A percentile compares a stretch with the other conserved stretches of the same genome.
Evolutionary conservation across 306 rosid species (phyloP).

Genomic region (Prunus mume): DNA sequence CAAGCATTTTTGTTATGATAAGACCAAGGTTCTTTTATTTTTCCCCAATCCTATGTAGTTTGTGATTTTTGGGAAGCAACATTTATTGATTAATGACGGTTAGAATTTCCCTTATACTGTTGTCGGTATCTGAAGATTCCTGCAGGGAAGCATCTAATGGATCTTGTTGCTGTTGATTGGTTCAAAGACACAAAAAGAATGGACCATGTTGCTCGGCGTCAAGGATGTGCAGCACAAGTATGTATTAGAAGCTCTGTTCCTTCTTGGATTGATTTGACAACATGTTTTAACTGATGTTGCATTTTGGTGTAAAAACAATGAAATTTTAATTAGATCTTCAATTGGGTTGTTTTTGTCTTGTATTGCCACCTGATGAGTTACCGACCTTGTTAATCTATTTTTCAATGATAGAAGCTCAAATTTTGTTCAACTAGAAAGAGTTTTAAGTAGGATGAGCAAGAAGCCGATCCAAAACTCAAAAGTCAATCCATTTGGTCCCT

Average conservation of each 20-base stretch:
- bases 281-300: not conserved
- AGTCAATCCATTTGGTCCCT: not conserved
- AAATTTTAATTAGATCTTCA: not conserved
- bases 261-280: not conserved
- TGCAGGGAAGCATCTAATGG: slow-evolving; percentile 94
- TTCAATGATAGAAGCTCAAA: not conserved
- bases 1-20: slow-evolving; percentile 81
- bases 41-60: not conserved
- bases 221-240: slow-evolving; percentile 96
- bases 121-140: slow-evolving; percentile 56
- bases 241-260: slow-evolving; percentile 21
- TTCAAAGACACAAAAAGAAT: slow-evolving; percentile 94
- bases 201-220: slow-evolving; percentile 94
- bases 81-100: slow-evolving; percentile 2
- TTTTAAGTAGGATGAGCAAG: not conserved
- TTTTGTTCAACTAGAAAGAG: too few relatives aligned
- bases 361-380: not conserved
- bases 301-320: not conserved
- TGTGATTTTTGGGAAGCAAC: slow-evolving; percentile 3
- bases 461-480: not conserved
- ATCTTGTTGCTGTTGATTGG: slow-evolving; percentile 99
- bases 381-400: not conserved
- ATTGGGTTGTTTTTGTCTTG: not conserved
- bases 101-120: slow-evolving; percentile 31
- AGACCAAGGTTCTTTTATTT: slow-evolving; percentile 64